phyloP scores from a whole-genome alignment of 345 rosid genomes.

The Limnanthes douglasii region DNA sequence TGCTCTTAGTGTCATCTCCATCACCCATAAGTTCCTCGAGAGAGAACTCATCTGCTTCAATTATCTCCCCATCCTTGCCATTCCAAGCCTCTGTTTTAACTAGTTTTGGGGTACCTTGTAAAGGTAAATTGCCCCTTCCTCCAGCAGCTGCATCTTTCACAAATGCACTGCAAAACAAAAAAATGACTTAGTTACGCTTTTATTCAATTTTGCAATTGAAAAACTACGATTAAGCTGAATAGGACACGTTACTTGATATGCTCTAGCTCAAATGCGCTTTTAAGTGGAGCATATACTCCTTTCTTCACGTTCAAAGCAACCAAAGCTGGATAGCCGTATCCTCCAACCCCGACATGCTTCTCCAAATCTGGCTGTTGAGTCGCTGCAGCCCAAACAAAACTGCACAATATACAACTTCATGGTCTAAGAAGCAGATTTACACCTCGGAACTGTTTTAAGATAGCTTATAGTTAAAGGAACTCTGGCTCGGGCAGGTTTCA shows the following conservation, averaged over 20 bases:
- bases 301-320: constrained; percentile 92
- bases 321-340: constrained; percentile 94
- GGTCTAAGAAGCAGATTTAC: too few relatives aligned
- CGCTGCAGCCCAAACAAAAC: constrained; percentile 90
- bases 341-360: constrained; percentile 72
- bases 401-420: too few relatives aligned
- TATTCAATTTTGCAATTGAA: constrained; percentile 3
- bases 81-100: constrained; percentile 77
- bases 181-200: neutral
- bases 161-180: constrained; percentile 46
- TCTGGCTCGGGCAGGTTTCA: too few relatives aligned
- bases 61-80: constrained; percentile 69
- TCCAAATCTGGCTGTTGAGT: constrained; percentile 90
- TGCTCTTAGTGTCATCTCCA: constrained; percentile 11
- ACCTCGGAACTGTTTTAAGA: too few relatives aligned
- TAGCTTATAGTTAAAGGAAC: too few relatives aligned
- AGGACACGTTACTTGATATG: constrained; percentile 52
- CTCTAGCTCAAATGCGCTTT: constrained; percentile 85
- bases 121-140: constrained; percentile 90
- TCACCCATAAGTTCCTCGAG: constrained; percentile 90
- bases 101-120: constrained; percentile 40
- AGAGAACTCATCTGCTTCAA: constrained; percentile 87
- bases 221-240: neutral
- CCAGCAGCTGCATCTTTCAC: constrained; percentile 84
- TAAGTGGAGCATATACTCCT: constrained; percentile 89